A percentile compares a stretch with the other conserved stretches of the same genome.
Evolutionary conservation across 2,329 filamentous ascomycete species (phyloP).

Genomic region (Colletotrichum tanaceti): DNA sequence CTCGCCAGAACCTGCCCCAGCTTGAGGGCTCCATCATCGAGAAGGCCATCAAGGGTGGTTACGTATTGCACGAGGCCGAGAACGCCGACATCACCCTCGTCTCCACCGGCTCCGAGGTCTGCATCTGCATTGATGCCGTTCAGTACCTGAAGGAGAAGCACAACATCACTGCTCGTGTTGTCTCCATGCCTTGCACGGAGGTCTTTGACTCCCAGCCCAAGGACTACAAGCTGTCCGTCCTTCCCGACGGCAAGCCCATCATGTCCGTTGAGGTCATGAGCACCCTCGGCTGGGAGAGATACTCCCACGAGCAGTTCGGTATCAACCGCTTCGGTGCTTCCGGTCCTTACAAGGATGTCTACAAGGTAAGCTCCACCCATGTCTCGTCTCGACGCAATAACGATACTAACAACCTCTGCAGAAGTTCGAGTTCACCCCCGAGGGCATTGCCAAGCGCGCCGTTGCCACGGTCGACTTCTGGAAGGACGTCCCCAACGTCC

Average conservation of each 20-base stretch:
- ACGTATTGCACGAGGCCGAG: conserved; percentile 86
- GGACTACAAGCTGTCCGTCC: conserved; percentile 92
- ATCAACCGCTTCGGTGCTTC: conserved; percentile 99
- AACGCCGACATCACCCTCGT: conserved; percentile 89
- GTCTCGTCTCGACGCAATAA: background rate
- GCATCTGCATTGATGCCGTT: conserved; percentile 90
- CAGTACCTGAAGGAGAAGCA: conserved; percentile 92
- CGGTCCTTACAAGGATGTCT: conserved; percentile 97
- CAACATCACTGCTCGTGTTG: conserved; percentile 87
- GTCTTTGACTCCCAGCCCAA: conserved; percentile 94
- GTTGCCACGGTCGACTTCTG: conserved; percentile 94
- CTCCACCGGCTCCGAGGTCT: conserved; percentile 95
- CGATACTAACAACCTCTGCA: conserved; percentile 59
- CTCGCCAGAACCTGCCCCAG: conserved; percentile 97
- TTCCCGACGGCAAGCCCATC: conserved; percentile 93
- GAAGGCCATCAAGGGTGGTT: conserved; percentile 93
- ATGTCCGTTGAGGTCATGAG: conserved; percentile 96
- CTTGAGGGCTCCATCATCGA: conserved; percentile 94
- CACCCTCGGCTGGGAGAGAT: conserved; percentile 98
- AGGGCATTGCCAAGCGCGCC: conserved; percentile 96
- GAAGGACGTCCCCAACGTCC: conserved; percentile 90
- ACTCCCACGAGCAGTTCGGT: conserved; percentile 99
- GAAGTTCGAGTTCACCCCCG: conserved; percentile 99
- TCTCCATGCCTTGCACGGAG: conserved; percentile 96
- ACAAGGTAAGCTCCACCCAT: conserved; percentile 72